Evolutionary conservation across 371 early-diverging fungal species (phyloP), one percentile per base, ranked within the genome.

Genomic region (Synchytrium microbalum): DNA sequence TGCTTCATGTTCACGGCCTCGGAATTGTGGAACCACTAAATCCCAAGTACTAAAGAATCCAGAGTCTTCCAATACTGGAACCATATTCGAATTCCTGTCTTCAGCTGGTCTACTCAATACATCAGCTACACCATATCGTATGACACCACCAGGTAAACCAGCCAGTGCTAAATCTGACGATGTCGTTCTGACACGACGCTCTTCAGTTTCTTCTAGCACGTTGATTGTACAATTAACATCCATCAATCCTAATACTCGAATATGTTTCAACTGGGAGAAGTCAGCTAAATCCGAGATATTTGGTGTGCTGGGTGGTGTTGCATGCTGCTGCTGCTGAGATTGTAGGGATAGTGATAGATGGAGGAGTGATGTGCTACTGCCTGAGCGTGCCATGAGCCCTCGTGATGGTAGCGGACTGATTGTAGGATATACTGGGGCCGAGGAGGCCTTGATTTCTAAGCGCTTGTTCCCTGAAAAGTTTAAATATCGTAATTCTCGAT

Each of bases 391-490:
- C n/a, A n/a, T n/a, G n/a, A n/a, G n/a, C n/a, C n/a, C n/a, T n/a
- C n/a, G n/a, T n/a, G 46, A 3, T 25, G 38, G 32, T 26, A 29
- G 54, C 52, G 32, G 32, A 25, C 26, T 2, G 23, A 25, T 27
- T 66, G 32, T 25, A 14, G 67, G 14, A 26, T 26, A 19, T 26
- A 25, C 13, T 25, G 58, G 14, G 23, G 14, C 23, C 51, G 51
- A 14, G 26, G 26, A 80, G 46, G 83, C 83, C 67, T 89, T 86
- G 72, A 95, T 92, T 69, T 92, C 92, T 8, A 95, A 72, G 55
- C 92, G 79, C 67, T 88, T 88, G 73, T 95, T 95, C 58, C 93
- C 91, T 0, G 93, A 92, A 61, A 95, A 73, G 72, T 95, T 93
- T 19, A 95, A 81, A 61, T 90, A 92, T 69, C 86, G 86, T 55